A percentile compares a stretch with the other conserved stretches of the same genome.
These are phyloP conservation scores for Suillus plorans DNA, from an alignment of 768 basidiomycete species.

Conservation along the genomic window DNA sequence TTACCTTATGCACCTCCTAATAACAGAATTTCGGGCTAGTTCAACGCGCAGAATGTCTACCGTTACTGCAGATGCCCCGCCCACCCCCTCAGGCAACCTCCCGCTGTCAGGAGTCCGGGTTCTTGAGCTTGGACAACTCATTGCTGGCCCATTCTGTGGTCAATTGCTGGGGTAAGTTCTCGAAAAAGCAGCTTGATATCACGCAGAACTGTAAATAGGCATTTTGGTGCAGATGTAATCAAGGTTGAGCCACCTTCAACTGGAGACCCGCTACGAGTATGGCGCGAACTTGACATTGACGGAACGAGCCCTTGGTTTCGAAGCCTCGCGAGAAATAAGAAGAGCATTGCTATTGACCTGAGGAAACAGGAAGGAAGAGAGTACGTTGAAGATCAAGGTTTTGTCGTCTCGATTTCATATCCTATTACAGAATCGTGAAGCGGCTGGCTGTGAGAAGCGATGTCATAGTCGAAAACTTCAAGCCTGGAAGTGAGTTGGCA, in stretches of 20 bases:
- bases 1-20: neutral
- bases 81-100: slow-evolving; percentile 31
- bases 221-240: slow-evolving; percentile 73
- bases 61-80: neutral
- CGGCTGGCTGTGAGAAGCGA: slow-evolving; percentile 62
- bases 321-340: slow-evolving; percentile 71
- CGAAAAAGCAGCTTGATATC: neutral
- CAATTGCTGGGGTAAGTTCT: slow-evolving; percentile 62
- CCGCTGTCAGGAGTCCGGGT: slow-evolving; percentile 65
- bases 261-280: slow-evolving; percentile 69
- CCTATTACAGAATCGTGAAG: slow-evolving; percentile 51
- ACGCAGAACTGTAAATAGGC: slow-evolving; percentile 34
- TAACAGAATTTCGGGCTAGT: neutral
- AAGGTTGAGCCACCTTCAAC: slow-evolving; percentile 64
- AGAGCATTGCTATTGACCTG: slow-evolving; percentile 68
- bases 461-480: slow-evolving; percentile 72
- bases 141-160: slow-evolving; percentile 72
- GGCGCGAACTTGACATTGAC: slow-evolving; percentile 70
- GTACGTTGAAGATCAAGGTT: slow-evolving; percentile 28
- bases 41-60: neutral
- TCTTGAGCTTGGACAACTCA: slow-evolving; percentile 67
- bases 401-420: neutral
- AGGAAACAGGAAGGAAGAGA: slow-evolving; percentile 54
- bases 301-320: slow-evolving; percentile 76
- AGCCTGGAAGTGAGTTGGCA: slow-evolving; percentile 60